Evolutionary conservation across 345 rosid genomes (phyloP).

Genomic region (Salix dunnii): DNA sequence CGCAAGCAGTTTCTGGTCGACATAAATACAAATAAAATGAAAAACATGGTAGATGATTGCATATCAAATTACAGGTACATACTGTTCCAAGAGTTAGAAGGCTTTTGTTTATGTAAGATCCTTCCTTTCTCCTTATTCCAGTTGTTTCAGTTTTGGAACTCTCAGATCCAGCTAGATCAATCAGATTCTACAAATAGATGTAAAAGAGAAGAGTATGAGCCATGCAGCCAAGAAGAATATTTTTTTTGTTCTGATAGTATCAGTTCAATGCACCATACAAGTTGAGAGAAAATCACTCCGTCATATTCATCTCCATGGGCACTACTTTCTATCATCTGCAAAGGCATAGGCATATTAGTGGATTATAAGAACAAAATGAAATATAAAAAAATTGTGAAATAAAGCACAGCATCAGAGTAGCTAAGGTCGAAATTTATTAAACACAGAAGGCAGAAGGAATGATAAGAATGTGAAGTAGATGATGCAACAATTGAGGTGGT

Average conservation of each 20-base stretch:
- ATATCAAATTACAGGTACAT: slow-evolving; percentile 24
- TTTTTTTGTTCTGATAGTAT: slow-evolving; percentile 9
- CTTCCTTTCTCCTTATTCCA: slow-evolving; percentile 95
- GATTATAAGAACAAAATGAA: neutral
- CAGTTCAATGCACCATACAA: slow-evolving; percentile 50
- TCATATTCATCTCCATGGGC: slow-evolving; percentile 90
- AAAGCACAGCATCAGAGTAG: neutral
- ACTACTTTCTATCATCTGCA: slow-evolving; percentile 99
- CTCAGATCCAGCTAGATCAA: slow-evolving; percentile 99
- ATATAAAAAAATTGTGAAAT: slow-evolving; percentile 2
- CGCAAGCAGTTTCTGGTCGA: neutral
- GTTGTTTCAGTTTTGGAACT: slow-evolving; percentile 99
- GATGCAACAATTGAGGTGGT: neutral
- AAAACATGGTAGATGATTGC: neutral
- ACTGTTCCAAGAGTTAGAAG: slow-evolving; percentile 99
- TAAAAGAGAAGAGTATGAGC: slow-evolving; percentile 14
- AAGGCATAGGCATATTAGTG: slow-evolving; percentile 18
- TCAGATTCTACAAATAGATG: slow-evolving; percentile 69
- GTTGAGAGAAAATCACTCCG: slow-evolving; percentile 98
- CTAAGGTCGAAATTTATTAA: neutral
- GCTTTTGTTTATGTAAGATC: slow-evolving; percentile 98
- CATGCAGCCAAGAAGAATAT: slow-evolving; percentile 3
- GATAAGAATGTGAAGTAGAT: neutral
- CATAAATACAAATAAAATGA: neutral
- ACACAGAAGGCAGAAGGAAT: neutral